phyloP scores from a whole-genome alignment of 495 filamentous ascomycete genomes.

The Friedmanniomyces simplex region DNA sequence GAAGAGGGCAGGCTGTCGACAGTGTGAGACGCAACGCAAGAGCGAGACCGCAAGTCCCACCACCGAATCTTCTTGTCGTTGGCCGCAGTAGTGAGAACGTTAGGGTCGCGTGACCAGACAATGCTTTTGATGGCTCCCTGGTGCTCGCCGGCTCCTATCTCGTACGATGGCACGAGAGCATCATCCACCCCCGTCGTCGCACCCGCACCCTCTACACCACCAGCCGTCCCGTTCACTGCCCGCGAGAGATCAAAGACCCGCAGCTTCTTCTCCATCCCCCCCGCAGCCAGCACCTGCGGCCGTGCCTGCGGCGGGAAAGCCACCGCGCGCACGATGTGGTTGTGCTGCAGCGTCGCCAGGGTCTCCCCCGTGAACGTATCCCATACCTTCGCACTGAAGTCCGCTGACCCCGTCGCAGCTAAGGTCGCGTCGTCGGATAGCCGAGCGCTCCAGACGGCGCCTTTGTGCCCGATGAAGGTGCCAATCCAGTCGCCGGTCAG shows the following conservation, averaged over 20 bases:
- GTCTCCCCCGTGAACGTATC: constrained; percentile 91
- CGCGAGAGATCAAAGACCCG: constrained; percentile 79
- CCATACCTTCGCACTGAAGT: constrained; percentile 98
- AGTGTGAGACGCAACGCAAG: constrained; percentile 56
- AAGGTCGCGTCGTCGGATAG: constrained; percentile 79
- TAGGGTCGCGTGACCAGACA: constrained; percentile 79
- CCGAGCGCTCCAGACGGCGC: constrained; percentile 90
- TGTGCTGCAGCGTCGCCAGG: constrained; percentile 75
- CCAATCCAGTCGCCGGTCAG: constrained; percentile 98
- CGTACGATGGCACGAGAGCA: constrained; percentile 40
- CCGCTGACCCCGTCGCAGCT: constrained; percentile 85
- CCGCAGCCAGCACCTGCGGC: constrained; percentile 75
- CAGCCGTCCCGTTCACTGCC: constrained; percentile 35
- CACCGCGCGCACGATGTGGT: constrained; percentile 88
- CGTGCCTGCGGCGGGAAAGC: constrained; percentile 71
- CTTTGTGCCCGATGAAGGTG: constrained; percentile 96
- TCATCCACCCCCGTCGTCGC: constrained; percentile 5
- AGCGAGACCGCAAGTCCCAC: constrained; percentile 76
- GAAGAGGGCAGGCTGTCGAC: constrained; percentile 79
- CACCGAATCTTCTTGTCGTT: constrained; percentile 87
- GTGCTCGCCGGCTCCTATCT: constrained; percentile 77
- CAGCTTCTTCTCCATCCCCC: constrained; percentile 91
- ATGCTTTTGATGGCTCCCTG: constrained; percentile 85
- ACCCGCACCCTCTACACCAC: constrained; percentile 9
- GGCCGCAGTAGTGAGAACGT: constrained; percentile 75